Evolutionary conservation across 2,329 filamentous ascomycete genomes (phyloP).

Genomic region (Thielaviopsis euricoi): DNA sequence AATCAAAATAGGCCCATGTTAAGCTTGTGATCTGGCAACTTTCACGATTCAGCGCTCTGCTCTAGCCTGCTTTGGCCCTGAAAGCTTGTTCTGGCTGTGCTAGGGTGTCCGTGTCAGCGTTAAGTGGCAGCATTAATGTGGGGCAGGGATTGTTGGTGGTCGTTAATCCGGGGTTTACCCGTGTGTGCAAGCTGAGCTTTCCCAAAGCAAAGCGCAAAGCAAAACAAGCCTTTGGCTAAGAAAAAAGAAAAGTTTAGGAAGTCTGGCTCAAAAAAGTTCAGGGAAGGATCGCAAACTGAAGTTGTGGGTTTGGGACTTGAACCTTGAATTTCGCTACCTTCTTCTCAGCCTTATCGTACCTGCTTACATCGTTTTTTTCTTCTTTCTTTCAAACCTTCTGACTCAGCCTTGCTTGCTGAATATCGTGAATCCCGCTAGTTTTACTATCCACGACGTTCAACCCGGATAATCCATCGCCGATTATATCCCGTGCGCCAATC

Average conservation of each 20-base stretch:
- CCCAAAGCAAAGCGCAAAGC: too few species aligned
- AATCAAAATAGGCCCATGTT: not conserved
- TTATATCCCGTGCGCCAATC: not conserved
- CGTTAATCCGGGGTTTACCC: not conserved
- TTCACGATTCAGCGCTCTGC: not conserved
- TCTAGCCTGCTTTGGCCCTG: not conserved
- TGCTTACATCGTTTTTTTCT: not conserved
- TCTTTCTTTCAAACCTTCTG: not conserved
- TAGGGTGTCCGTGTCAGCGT: not conserved
- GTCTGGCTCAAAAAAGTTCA: not conserved
- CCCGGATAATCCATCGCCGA: not conserved
- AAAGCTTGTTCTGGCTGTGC: not conserved
- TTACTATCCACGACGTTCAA: not conserved
- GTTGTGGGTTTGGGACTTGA: not conserved
- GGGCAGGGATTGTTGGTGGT: not conserved
- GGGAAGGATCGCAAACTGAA: not conserved
- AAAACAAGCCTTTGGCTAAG: not conserved
- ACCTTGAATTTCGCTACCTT: not conserved
- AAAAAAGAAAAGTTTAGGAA: too few species aligned
- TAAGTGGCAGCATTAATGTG: not conserved
- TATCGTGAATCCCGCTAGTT: not conserved
- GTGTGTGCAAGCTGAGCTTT: not conserved
- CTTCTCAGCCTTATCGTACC: not conserved
- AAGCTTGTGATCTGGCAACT: conserved; percentile 8
- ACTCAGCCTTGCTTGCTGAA: not conserved